Evolutionary conservation across 768 basidiomycete species (phyloP), one percentile per base, ranked within the genome.

Genomic region (Roridomyces roridus): DNA sequence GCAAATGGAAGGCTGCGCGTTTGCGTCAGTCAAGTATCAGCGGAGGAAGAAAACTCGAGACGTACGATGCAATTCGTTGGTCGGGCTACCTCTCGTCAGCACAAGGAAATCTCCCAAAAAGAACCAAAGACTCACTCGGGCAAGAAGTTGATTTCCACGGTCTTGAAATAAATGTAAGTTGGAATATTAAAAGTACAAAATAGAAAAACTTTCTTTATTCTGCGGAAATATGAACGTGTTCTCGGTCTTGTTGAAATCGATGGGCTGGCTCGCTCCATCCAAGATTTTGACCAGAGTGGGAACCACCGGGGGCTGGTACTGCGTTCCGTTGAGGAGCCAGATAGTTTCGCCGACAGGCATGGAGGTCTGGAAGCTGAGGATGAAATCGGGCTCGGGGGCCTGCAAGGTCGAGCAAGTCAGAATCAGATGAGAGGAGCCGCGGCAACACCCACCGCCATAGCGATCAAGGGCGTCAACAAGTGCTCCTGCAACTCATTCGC

Each of bases 211-310:
- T n/a, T n/a, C n/a, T n/a, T 73, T 66, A 59, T 79, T 73, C 18
- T 45, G 26, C 0, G 78, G 77, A n/a, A 81, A 61, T 28, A 73
- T 55, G 59, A 77, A 80, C 7, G 79, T 74, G 44, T 78, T 71
- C 39, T 77, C 76, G 6, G 72, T 68, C 7, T 63, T 39, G 26
- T 70, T 68, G 52, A 79, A 69, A 40, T 75, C 70, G 6, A 66
- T 57, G 2, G 71, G 54, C 6, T 23, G 44, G 21, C 58, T 62
- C 5, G 70, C 72, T 25, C 77, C 77, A 25, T 72, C 68, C 6
- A 79, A 58, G 47, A 76, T 70, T 46, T 72, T 69, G 23, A 67
- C 49, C 11, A 68, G 62, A 25, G 72, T 69, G 7, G 67, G 68
- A 11, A 57, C 52, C 6, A 36, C 20, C 10, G 59, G 59, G n/a